Percentiles rank a stretch among this genome's conserved stretches.
Evolutionary conservation across 2,329 filamentous ascomycete species (phyloP).

Genomic region (Apiospora phragmitis): DNA sequence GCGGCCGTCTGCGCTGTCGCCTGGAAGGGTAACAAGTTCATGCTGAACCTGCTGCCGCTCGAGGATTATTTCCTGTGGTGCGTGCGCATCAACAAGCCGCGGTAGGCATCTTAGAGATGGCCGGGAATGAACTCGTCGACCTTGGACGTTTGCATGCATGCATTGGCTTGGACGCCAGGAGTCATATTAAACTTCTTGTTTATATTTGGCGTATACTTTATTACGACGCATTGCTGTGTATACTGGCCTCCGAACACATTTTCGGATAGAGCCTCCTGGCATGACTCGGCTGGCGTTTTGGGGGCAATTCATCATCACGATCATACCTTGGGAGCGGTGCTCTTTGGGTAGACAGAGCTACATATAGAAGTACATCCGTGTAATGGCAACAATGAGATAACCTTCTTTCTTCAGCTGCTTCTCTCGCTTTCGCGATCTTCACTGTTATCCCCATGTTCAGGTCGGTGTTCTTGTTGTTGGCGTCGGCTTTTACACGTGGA

Average conservation of each 20-base stretch:
- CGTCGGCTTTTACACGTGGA: too few species aligned
- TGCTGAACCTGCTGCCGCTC: conserved; percentile 64
- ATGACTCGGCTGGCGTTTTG: background rate
- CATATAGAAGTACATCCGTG: background rate
- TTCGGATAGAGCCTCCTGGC: background rate
- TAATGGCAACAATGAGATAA: background rate
- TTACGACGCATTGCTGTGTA: background rate
- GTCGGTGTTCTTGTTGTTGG: background rate
- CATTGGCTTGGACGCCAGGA: background rate
- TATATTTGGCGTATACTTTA: background rate
- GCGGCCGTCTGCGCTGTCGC: conserved; percentile 64
- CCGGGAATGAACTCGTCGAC: background rate
- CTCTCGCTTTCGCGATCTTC: background rate
- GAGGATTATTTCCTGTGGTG: conserved; percentile 69
- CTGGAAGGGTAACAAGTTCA: conserved; percentile 55
- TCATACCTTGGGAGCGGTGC: background rate
- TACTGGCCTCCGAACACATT: background rate
- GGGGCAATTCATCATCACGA: background rate
- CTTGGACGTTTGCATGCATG: background rate
- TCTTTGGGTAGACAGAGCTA: background rate
- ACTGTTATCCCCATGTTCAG: background rate
- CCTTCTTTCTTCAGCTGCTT: background rate
- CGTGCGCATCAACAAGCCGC: conserved; percentile 65
- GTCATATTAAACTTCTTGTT: background rate
- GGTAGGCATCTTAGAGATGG: background rate